These are phyloP conservation scores for Tylopilus subfusipes DNA, from an alignment of 768 basidiomycete genomes.

Conservation along the genomic window DNA sequence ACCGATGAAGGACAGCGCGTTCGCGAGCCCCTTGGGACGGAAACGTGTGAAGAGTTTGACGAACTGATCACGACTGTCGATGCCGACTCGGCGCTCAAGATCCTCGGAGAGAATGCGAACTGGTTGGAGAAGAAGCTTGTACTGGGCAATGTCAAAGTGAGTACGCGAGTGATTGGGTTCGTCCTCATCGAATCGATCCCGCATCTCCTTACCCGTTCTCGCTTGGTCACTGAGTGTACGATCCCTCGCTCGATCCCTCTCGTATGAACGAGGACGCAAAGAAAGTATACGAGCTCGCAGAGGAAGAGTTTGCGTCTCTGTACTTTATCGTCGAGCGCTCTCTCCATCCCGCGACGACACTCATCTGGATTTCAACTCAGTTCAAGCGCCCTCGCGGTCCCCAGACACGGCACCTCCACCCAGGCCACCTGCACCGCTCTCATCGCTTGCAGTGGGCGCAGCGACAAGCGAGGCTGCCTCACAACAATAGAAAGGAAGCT, in stretches of 20 bases:
- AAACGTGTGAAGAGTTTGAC: not conserved
- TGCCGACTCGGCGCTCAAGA: slow-evolving; percentile 5
- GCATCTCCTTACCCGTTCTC: not conserved
- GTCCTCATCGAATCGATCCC: not conserved
- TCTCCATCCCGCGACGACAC: not conserved
- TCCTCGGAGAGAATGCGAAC: not conserved
- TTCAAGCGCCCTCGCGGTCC: not conserved
- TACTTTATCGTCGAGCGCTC: not conserved
- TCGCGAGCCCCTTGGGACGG: not conserved
- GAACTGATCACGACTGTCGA: slow-evolving; percentile 8
- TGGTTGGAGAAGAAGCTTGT: not conserved
- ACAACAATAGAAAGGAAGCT: too few relatives aligned
- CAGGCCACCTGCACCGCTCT: not conserved
- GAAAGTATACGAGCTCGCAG: not conserved
- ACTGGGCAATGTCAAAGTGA: not conserved
- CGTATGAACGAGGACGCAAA: not conserved
- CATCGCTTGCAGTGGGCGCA: too few relatives aligned
- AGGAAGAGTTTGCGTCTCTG: not conserved
- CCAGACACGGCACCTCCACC: not conserved
- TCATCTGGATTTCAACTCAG: not conserved
- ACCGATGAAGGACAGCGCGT: not conserved
- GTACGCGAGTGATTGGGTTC: not conserved
- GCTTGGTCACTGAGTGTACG: not conserved
- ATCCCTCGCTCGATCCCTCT: not conserved
- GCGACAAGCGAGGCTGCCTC: too few relatives aligned